A percentile compares a stretch with the other conserved stretches of the same genome.
Evolutionary conservation across 2,329 filamentous ascomycete species (phyloP).

Genomic region (Didymella lethalis): DNA sequence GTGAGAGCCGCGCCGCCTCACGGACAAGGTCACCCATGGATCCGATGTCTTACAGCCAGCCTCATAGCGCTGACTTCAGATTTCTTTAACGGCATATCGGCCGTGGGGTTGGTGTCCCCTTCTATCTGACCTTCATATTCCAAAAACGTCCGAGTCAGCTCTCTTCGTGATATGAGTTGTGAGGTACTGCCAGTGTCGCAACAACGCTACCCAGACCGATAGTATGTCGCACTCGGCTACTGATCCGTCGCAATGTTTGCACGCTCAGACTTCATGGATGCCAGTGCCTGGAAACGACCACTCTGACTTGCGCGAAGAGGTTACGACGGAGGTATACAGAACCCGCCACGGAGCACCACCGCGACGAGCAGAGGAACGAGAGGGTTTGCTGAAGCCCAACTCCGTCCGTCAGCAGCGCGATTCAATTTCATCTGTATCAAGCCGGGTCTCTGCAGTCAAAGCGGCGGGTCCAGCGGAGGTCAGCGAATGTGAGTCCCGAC

Average conservation of each 20-base stretch:
- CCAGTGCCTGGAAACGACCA: background rate
- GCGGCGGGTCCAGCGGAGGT: background rate
- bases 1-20: background rate
- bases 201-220: background rate
- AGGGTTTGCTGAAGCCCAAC: background rate
- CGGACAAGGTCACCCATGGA: background rate
- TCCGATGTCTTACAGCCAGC: background rate
- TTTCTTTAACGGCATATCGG: background rate
- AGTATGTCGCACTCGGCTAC: background rate
- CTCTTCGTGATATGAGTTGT: background rate
- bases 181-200: background rate
- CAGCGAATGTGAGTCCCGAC: background rate
- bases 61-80: background rate
- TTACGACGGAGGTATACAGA: background rate
- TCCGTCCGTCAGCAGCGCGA: background rate
- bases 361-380: background rate
- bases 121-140: background rate
- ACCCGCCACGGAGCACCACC: background rate
- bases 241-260: background rate
- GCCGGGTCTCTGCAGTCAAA: background rate
- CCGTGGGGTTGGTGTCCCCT: background rate
- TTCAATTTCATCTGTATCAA: background rate
- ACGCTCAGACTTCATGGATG: background rate
- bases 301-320: background rate
- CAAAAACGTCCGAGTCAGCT: background rate